Percentiles rank a stretch among this genome's conserved stretches.
phyloP scores from a whole-genome alignment of 257 asterid genomes.

The Nicotiana obtusifolia region DNA sequence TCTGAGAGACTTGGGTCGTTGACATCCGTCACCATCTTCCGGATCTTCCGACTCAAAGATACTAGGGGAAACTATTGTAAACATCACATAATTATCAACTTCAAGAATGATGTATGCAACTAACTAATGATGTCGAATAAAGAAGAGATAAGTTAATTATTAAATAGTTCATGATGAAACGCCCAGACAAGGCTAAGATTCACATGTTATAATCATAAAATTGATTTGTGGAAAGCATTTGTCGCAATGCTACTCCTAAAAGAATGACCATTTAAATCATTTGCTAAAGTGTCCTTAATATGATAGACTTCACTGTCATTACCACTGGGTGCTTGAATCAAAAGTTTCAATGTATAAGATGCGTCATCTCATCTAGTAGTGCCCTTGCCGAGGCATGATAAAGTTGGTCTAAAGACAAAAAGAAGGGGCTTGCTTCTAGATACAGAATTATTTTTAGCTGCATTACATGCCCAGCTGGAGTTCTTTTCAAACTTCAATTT shows the following conservation, averaged over 20 bases:
- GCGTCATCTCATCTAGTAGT: background rate
- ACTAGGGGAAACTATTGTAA: constrained; percentile 57
- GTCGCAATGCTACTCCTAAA: background rate
- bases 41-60: constrained; percentile 61
- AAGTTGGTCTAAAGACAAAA: background rate
- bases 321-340: background rate
- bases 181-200: background rate
- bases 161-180: background rate
- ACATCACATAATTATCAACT: constrained; percentile 1
- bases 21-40: constrained; percentile 49
- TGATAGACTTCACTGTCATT: background rate
- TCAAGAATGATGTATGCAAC: background rate
- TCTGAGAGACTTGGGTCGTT: constrained; percentile 34
- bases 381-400: background rate
- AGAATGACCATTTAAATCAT: background rate
- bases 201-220: background rate
- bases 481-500: background rate
- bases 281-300: background rate
- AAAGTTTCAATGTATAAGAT: background rate
- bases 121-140: background rate
- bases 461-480: background rate
- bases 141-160: background rate
- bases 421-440: background rate
- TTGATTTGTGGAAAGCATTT: background rate
- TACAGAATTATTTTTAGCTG: background rate